A percentile compares a stretch with the other conserved stretches of the same genome.
Evolutionary conservation across 1,284 basidiomycete genomes (phyloP).

Genomic region (Tilletia setariae): DNA sequence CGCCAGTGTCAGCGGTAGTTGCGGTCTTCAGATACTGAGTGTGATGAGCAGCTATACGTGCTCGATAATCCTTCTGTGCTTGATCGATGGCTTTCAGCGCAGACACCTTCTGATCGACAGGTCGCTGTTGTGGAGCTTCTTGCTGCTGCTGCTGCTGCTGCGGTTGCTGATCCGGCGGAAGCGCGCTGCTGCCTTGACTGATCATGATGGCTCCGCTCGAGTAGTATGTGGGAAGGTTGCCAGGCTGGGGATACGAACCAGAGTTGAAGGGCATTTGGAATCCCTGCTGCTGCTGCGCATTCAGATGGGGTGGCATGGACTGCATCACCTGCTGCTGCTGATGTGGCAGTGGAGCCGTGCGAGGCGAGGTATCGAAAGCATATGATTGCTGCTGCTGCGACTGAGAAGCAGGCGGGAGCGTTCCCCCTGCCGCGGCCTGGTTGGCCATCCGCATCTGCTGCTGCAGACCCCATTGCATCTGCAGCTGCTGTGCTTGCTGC

Average conservation of each 20-base stretch:
- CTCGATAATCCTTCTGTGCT: conserved; percentile 17
- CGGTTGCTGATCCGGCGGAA: too few relatives aligned
- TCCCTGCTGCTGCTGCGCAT: not conserved
- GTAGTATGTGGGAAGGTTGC: not conserved
- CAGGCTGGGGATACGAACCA: not conserved
- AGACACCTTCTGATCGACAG: not conserved
- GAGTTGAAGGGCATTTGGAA: not conserved
- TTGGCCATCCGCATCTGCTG: too few relatives aligned
- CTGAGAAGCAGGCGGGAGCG: not conserved
- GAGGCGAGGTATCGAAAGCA: not conserved
- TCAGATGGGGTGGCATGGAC: not conserved
- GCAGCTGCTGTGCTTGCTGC: too few relatives aligned
- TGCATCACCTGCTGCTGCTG: not conserved
- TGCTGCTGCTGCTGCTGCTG: not conserved
- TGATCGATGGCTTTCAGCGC: not conserved
- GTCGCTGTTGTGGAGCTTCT: not conserved
- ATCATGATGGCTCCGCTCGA: conserved; percentile 3
- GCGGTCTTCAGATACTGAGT: not conserved
- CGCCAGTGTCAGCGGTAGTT: not conserved
- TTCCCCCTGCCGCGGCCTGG: too few relatives aligned
- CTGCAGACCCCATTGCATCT: too few relatives aligned
- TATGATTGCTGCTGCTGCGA: not conserved
- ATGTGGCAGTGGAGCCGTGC: conserved; percentile 1
- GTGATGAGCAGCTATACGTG: conserved; percentile 26
- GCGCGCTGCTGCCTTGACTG: too few relatives aligned